Evolutionary conservation across 2,329 filamentous ascomycete species (phyloP).

Genomic region (Fusarium xyrophilum): DNA sequence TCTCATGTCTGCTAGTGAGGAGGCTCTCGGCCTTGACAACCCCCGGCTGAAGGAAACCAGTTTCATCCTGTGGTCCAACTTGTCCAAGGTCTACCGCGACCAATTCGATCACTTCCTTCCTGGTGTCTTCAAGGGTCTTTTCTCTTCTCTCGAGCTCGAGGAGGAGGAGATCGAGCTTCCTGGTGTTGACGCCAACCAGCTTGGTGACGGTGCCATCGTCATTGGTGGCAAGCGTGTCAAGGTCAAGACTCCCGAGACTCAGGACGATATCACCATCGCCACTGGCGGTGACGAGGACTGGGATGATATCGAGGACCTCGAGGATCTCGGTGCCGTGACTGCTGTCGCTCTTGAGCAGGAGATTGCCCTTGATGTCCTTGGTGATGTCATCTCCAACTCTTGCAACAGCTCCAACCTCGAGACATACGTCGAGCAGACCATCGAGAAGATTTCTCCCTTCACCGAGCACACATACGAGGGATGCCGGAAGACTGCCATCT

Average conservation of each 20-base stretch:
- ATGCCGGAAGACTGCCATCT: constrained; percentile 88
- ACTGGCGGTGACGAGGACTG: constrained; percentile 61
- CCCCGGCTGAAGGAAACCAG: constrained; percentile 92
- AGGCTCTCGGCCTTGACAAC: constrained; percentile 87
- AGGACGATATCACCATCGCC: constrained; percentile 61
- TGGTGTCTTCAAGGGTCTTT: constrained; percentile 79
- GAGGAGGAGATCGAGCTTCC: constrained; percentile 87
- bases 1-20: constrained; percentile 90
- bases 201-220: constrained; percentile 78
- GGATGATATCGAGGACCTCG: constrained; percentile 77
- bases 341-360: constrained; percentile 95
- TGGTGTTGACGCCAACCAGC: constrained; percentile 60
- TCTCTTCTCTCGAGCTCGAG: constrained; percentile 84
- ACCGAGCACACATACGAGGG: constrained; percentile 92
- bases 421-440: constrained; percentile 86
- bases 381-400: constrained; percentile 88
- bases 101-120: constrained; percentile 80
- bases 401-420: constrained; percentile 75
- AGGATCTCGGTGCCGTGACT: constrained; percentile 84
- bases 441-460: constrained; percentile 80
- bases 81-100: constrained; percentile 91
- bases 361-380: constrained; percentile 92
- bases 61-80: constrained; percentile 94
- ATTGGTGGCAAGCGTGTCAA: constrained; percentile 86
- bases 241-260: constrained; percentile 66